A percentile compares a stretch with the other conserved stretches of the same genome.
phyloP scores from a whole-genome alignment of 2,329 filamentous ascomycete species.

The Tolypocladium paradoxum region DNA sequence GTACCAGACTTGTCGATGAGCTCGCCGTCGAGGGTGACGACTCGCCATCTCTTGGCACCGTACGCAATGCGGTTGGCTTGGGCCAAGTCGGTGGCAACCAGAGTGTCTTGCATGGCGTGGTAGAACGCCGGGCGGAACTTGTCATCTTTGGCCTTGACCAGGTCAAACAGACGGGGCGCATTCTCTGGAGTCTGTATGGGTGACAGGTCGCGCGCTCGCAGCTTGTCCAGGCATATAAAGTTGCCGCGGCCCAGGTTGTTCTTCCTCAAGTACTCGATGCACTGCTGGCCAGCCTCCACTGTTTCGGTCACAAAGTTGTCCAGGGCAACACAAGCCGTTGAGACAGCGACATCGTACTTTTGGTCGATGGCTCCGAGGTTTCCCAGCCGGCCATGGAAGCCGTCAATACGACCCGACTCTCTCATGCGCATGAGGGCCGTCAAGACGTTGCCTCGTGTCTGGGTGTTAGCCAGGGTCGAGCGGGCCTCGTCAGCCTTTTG shows the following conservation, averaged over 20 bases:
- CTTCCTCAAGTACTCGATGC: slow-evolving; percentile 94
- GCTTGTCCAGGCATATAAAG: slow-evolving; percentile 89
- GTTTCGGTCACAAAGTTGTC: slow-evolving; percentile 97
- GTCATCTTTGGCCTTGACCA: slow-evolving; percentile 81
- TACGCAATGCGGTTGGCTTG: slow-evolving; percentile 97
- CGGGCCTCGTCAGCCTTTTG: slow-evolving; percentile 95
- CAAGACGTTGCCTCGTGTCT: slow-evolving; percentile 87
- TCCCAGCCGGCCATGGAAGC: slow-evolving; percentile 89
- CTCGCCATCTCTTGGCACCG: slow-evolving; percentile 84
- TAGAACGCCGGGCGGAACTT: slow-evolving; percentile 87
- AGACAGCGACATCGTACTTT: slow-evolving; percentile 95
- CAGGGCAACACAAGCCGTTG: slow-evolving; percentile 81
- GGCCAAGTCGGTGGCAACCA: slow-evolving; percentile 85
- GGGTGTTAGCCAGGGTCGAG: slow-evolving; percentile 77
- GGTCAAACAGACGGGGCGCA: slow-evolving; percentile 84
- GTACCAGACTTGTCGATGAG: slow-evolving; percentile 97
- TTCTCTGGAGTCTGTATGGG: slow-evolving; percentile 82
- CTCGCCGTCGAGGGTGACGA: slow-evolving; percentile 90
- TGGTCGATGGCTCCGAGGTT: slow-evolving; percentile 90
- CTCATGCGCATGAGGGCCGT: slow-evolving; percentile 87
- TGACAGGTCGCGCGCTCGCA: slow-evolving; percentile 67
- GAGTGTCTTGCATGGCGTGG: slow-evolving; percentile 86
- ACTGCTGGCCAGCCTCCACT: slow-evolving; percentile 92
- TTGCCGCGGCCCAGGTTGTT: slow-evolving; percentile 94
- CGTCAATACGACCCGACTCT: slow-evolving; percentile 92